Percentiles rank a stretch among this genome's conserved stretches.
Evolutionary conservation across 2,329 filamentous ascomycete species (phyloP).

Genomic region (Clathrospora elynae): DNA sequence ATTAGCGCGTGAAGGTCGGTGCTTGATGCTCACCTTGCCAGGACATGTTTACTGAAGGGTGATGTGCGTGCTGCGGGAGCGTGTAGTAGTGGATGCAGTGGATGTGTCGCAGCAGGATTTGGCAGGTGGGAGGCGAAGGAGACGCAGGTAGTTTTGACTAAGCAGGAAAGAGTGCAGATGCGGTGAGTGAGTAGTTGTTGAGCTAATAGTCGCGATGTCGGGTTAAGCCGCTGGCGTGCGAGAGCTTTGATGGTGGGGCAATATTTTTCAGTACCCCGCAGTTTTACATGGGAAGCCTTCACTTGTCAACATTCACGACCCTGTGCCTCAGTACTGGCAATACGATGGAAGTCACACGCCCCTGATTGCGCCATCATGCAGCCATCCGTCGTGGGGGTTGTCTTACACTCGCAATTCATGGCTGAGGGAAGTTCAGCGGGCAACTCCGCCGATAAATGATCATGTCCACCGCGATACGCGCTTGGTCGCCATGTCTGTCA

Average conservation of each 20-base stretch:
- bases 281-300: constrained; percentile 9
- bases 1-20: constrained; percentile 12
- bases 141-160: constrained; percentile 33
- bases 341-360: constrained; percentile 6
- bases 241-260: constrained; percentile 22
- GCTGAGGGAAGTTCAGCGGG: constrained; percentile 4
- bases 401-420: constrained; percentile 1
- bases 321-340: background rate
- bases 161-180: constrained; percentile 29
- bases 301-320: constrained; percentile 4
- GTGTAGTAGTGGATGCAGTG: constrained; percentile 19
- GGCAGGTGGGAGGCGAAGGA: constrained; percentile 19
- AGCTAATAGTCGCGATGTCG: constrained; percentile 21
- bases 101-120: constrained; percentile 14
- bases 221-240: constrained; percentile 23
- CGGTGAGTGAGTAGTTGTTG: constrained; percentile 30
- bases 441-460: constrained; percentile 1
- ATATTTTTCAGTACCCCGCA: constrained; percentile 18
- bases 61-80: constrained; percentile 32
- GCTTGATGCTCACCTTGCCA: constrained; percentile 48
- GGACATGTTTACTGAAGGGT: constrained; percentile 47
- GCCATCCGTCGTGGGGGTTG: constrained; percentile 18
- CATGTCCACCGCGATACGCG: constrained; percentile 15
- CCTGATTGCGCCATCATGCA: constrained; percentile 38
- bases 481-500: constrained; percentile 9